phyloP scores from a whole-genome alignment of 371 early-diverging fungal genomes.

The Rhizopus sp. region DNA sequence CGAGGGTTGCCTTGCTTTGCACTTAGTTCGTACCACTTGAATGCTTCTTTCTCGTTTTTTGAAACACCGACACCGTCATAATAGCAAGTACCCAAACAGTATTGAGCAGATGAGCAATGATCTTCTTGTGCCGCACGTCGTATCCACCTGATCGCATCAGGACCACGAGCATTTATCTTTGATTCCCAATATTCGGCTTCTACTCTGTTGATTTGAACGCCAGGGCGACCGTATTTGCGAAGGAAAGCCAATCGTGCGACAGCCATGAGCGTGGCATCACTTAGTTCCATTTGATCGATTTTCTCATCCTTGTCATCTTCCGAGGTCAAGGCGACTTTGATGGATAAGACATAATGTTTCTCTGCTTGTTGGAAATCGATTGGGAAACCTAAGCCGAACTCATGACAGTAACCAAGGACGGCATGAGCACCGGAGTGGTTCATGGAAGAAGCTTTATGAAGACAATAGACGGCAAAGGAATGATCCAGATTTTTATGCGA shows the following conservation, averaged over 20 bases:
- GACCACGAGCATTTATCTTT: slow-evolving; percentile 23
- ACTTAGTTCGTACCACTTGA: slow-evolving; percentile 64
- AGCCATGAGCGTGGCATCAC: slow-evolving; percentile 48
- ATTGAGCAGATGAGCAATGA: slow-evolving; percentile 46
- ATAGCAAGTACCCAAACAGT: slow-evolving; percentile 74
- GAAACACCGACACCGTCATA: slow-evolving; percentile 70
- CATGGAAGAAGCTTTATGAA: slow-evolving; percentile 36
- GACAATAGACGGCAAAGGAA: slow-evolving; percentile 44
- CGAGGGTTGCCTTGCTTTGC: slow-evolving; percentile 69
- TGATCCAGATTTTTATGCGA: slow-evolving; percentile 42
- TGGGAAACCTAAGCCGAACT: slow-evolving; percentile 75
- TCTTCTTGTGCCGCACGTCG: slow-evolving; percentile 53
- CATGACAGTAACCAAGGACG: slow-evolving; percentile 71
- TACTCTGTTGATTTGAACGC: slow-evolving; percentile 67
- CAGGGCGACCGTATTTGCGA: slow-evolving; percentile 78
- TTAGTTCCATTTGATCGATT: slow-evolving; percentile 26
- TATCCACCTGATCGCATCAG: slow-evolving; percentile 51
- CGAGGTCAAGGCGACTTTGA: slow-evolving; percentile 5
- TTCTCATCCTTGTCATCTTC: neutral
- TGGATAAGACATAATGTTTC: slow-evolving; percentile 47
- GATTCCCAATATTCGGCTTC: slow-evolving; percentile 71
- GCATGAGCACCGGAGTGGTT: slow-evolving; percentile 52
- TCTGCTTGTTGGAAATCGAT: slow-evolving; percentile 64
- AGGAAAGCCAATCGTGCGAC: slow-evolving; percentile 69
- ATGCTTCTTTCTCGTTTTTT: slow-evolving; percentile 58